phyloP scores from a whole-genome alignment of 1,284 basidiomycete species.

The Moniliophthora roreri region DNA sequence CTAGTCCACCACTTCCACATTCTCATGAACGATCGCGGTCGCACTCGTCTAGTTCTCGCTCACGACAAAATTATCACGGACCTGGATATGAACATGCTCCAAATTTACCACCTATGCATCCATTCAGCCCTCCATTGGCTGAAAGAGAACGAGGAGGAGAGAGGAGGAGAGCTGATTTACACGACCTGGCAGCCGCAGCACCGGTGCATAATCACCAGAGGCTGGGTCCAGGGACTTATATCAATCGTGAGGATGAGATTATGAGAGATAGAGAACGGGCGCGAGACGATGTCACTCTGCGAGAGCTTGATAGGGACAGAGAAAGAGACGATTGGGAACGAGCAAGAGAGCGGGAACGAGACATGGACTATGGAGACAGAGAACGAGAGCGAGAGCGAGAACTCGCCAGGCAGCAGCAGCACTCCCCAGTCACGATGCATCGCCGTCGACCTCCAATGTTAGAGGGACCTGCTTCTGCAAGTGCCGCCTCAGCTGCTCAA shows the following conservation, averaged over 20 bases:
- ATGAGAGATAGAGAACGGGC: conserved; percentile 46
- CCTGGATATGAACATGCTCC: conserved; percentile 35
- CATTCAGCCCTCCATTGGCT: conserved; percentile 47
- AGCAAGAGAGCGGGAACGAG: conserved; percentile 47
- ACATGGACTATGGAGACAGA: conserved; percentile 42
- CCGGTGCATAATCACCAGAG: conserved; percentile 65
- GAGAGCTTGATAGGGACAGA: conserved; percentile 39
- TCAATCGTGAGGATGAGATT: conserved; percentile 49
- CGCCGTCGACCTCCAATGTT: too few relatives aligned
- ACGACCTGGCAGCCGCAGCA: conserved; percentile 23
- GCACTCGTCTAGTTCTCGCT: conserved; percentile 36
- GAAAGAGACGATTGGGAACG: conserved; percentile 40
- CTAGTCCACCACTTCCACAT: conserved; percentile 38
- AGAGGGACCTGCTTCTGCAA: too few relatives aligned
- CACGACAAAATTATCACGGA: conserved; percentile 32
- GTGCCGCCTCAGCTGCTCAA: neutral
- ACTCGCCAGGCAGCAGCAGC: conserved; percentile 11
- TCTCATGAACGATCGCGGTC: conserved; percentile 39
- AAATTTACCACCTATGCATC: conserved; percentile 35
- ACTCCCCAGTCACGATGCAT: neutral
- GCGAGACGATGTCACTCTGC: conserved; percentile 24
- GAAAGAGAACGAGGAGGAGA: conserved; percentile 46
- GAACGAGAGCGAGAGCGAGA: conserved; percentile 42
- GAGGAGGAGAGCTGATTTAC: conserved; percentile 32
- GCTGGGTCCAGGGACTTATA: conserved; percentile 58